phyloP scores from a whole-genome alignment of 1,139 yeast species.

The Blastobotrys elegans region DNA sequence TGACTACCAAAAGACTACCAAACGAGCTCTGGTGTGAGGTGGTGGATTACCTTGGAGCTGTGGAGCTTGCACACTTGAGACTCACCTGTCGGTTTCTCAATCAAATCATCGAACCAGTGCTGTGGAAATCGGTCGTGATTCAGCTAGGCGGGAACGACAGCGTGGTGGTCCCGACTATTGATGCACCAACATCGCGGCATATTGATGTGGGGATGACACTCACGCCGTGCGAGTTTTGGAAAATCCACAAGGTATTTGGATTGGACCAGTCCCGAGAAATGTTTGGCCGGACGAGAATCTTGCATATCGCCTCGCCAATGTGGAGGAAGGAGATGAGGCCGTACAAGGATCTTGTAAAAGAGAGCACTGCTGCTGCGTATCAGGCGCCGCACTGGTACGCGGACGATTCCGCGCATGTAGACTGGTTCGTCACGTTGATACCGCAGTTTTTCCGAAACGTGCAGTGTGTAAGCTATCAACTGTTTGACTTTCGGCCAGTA shows the following conservation, averaged over 20 bases:
- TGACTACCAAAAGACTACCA: background rate
- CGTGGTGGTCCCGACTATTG: background rate
- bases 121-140: slow-evolving; percentile 5
- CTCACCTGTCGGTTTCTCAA: slow-evolving; percentile 3
- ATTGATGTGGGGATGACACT: slow-evolving; percentile 2
- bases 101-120: background rate
- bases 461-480: background rate
- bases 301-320: slow-evolving; percentile 2
- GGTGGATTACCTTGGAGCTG: background rate
- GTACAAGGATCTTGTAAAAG: too few relatives aligned
- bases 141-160: slow-evolving; percentile 2
- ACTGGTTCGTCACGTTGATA: slow-evolving; percentile 5
- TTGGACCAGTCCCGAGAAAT: background rate
- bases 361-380: too few relatives aligned
- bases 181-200: background rate
- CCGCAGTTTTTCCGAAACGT: slow-evolving; percentile 3
- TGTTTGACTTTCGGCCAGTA: background rate
- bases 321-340: background rate
- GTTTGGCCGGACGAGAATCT: background rate
- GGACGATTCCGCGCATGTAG: slow-evolving; percentile 5
- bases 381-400: slow-evolving; percentile 9
- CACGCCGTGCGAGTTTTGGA: slow-evolving; percentile 6
- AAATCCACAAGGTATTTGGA: slow-evolving; percentile 4
- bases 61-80: slow-evolving; percentile 1
- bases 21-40: slow-evolving; percentile 9